Evolutionary conservation across 2,329 filamentous ascomycete species (phyloP), one percentile per base, ranked within the genome.

Genomic region (Colletotrichum lindemuthianum): DNA sequence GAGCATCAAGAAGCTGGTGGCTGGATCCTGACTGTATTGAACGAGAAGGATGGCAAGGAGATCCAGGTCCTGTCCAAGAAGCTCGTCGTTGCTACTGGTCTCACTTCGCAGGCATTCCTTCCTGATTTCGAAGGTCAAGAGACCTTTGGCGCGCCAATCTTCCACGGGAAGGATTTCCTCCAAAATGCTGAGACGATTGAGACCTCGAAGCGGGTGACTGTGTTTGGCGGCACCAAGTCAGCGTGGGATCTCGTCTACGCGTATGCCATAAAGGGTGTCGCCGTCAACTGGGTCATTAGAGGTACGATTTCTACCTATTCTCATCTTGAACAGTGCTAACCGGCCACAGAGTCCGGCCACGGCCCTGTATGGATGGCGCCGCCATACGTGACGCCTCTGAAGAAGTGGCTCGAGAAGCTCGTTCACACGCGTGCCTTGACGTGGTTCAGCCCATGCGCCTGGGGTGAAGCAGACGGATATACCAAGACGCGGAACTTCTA

Each of bases 361-460:
- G 88, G 88, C 0, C 86, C 88, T 0, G 78, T 80, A 0, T 90
- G 81, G 81, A 81, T 90, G 74, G 75, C 85, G 0, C 85, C 86
- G 1, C 75, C 84, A 1, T 87, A 86, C 59, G 88, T 92, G 13
- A 91, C 89, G 1, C 88, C 89, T 0, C 72, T 91, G n/a, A 89
- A 89, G 73, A 84, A 83, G 63, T 88, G 86, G 83, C 77, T 92
- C 0, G 90, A 93, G 74, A 87, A 89, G 69, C 81, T 93, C 5
- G 83, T 90, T 4, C 84, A 82, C 37, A 90, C 86, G 0, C 87
- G 91, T 0, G 82, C 91, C 67, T 76, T 93, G 57, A 90, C 87
- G 2, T 93, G 89, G 88, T 88, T 94, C 75, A 89, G 86, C 55
- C 91, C 92, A 0, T 93, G 90, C 72, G 83, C 90, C 12, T 94